Base-by-base conservation (phyloP, 805 yeast genomes). In the Metschnikowia henanensis region DNA sequence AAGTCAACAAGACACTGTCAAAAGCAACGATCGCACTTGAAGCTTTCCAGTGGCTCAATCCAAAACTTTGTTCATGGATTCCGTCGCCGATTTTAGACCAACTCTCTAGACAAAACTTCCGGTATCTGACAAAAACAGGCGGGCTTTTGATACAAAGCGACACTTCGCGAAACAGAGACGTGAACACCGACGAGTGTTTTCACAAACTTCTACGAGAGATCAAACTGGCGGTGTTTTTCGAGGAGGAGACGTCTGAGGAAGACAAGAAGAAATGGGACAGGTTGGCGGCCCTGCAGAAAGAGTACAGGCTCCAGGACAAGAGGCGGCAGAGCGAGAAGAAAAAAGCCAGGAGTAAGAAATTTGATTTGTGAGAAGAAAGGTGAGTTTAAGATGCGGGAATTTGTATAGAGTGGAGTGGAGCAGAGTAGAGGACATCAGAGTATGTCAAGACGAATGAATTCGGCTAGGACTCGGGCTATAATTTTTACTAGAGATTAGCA, bases 1-100 rank as follows among this genome's bases (percentile, higher is more conserved):
- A 88, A 56, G 95, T 88, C 9, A 87, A 87, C 61, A 87, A 87
- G 53, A 72, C 82, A 8, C 74, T 76, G 23, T 75, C 86, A 1
- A 83, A 87, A 55, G 87, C 90, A 6, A 81, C 87, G 0, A 58
- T 87, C 16, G 66, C 77, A 5, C 54, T 83, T 43, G 62, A 59
- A 6, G 60, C 70, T 0, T 61, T 61, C 5, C 59, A 68, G 28
- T 74, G 87, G 75, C 61, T 71, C 2, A 50, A 56, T 1, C 75
- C 76, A 1, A 56, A 55, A 31, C 53, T 51, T 22, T 65, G 72
- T 39, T 46, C 56, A 5, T 84, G 91, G 90, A 72, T 86, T 3
- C 92, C 94, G 0, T 47, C 43, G 4, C 72, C 73, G 4, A 64
- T 83, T 2, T 61, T 72, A 39, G 47, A 52, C 1, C 83, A 79